Conservation (phyloP, 2,329 filamentous ascomycete genomes). For the Elsinoe fawcettii region DNA sequence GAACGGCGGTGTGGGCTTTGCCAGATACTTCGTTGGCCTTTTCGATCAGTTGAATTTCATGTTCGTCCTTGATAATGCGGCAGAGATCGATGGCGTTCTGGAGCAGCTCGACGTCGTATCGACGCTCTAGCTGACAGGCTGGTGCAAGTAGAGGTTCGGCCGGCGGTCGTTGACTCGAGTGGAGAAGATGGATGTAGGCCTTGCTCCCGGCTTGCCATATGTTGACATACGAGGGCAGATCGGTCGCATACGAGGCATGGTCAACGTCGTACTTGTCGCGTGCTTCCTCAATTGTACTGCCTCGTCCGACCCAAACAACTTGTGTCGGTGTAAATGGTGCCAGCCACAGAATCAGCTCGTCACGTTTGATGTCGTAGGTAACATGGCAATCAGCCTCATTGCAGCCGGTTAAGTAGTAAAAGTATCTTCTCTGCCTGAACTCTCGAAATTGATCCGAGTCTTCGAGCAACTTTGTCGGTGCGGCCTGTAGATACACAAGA, state of each 20-base stretch:
- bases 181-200: conserved; percentile 30
- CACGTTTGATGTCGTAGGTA: conserved; percentile 68
- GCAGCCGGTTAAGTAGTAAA: conserved; percentile 90
- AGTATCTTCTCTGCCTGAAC: conserved; percentile 62
- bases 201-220: conserved; percentile 26
- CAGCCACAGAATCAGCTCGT: conserved; percentile 77
- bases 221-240: conserved; percentile 27
- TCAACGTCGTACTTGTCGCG: conserved; percentile 72
- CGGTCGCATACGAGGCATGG: conserved; percentile 47
- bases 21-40: conserved; percentile 75
- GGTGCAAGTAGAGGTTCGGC: background rate
- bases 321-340: conserved; percentile 79
- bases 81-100: conserved; percentile 69
- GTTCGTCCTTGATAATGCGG: conserved; percentile 72
- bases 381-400: conserved; percentile 71
- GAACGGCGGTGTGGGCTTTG: conserved; percentile 66
- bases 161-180: conserved; percentile 21
- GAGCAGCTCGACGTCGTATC: conserved; percentile 36
- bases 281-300: conserved; percentile 68
- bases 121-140: background rate
- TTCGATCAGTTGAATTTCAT: conserved; percentile 76
- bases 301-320: conserved; percentile 89
- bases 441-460: conserved; percentile 52
- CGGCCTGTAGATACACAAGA: conserved; percentile 50
- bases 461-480: conserved; percentile 43